These are phyloP conservation scores for Glycine latifolia DNA, from an alignment of 306 rosid species.

Conservation along the genomic window DNA sequence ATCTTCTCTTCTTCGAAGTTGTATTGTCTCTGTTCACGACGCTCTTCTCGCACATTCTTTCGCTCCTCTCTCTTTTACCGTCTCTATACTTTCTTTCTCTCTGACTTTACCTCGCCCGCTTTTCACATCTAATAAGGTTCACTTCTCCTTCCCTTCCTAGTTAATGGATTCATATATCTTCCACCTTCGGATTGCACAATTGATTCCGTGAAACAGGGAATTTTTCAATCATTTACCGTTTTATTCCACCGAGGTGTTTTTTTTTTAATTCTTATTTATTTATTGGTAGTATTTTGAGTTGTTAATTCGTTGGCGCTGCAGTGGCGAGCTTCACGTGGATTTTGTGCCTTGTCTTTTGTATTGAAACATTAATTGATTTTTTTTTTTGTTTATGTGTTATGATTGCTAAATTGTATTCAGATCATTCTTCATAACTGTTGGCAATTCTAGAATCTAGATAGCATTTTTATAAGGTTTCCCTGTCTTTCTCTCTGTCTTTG, in stretches of 20 bases:
- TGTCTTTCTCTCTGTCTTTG: background rate
- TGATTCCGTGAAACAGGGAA: background rate
- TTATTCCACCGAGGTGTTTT: background rate
- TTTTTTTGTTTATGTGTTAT: background rate
- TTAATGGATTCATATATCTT: background rate
- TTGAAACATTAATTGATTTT: background rate
- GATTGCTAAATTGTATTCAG: background rate
- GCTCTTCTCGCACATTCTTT: slow-evolving; percentile 46
- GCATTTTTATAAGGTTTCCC: background rate
- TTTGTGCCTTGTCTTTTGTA: background rate
- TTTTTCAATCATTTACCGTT: background rate
- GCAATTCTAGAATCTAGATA: slow-evolving; percentile 20
- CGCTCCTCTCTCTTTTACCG: background rate
- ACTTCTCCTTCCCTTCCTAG: background rate
- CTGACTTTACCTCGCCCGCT: slow-evolving; percentile 39
- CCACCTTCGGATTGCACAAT: slow-evolving; percentile 12
- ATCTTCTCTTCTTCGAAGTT: background rate
- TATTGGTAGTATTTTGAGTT: background rate
- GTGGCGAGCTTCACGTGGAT: slow-evolving; percentile 21
- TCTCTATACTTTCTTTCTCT: slow-evolving; percentile 16
- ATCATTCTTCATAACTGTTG: background rate
- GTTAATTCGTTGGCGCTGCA: slow-evolving; percentile 3
- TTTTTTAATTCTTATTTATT: background rate
- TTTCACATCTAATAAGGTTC: slow-evolving; percentile 35
- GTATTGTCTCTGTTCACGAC: background rate